Conservation (phyloP, 1,139 yeast genomes). For the Taphrina populina region DNA sequence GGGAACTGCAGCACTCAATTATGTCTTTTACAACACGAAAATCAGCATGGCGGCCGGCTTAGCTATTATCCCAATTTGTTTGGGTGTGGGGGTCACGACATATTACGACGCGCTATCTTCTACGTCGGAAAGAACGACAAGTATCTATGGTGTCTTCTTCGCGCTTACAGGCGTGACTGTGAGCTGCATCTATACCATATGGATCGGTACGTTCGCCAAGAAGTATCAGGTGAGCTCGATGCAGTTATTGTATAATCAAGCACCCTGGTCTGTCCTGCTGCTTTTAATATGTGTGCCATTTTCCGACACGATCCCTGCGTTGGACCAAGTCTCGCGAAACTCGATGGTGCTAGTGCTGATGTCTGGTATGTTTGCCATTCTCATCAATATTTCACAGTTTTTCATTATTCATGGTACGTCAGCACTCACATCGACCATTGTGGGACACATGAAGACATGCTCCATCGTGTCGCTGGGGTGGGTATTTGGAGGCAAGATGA, state of each 20-base stretch:
- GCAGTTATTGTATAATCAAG: conserved; percentile 29
- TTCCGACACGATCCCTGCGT: conserved; percentile 25
- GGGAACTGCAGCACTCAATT: conserved; percentile 26
- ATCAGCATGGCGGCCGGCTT: conserved; percentile 15
- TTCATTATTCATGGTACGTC: conserved; percentile 33
- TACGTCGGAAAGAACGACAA: conserved; percentile 20
- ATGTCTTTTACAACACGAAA: conserved; percentile 27
- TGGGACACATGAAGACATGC: conserved; percentile 33
- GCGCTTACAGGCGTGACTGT: conserved; percentile 32
- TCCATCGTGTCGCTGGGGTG: conserved; percentile 34
- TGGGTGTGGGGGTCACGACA: conserved; percentile 29
- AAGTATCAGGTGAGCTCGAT: conserved; percentile 29
- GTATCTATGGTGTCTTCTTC: conserved; percentile 22
- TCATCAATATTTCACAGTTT: conserved; percentile 32
- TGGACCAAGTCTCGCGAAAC: conserved; percentile 14
- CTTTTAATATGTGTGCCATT: conserved; percentile 25
- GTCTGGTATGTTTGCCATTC: conserved; percentile 30
- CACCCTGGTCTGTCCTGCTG: conserved; percentile 28
- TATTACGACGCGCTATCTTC: conserved; percentile 25
- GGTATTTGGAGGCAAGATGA: conserved; percentile 33
- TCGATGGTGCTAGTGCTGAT: conserved; percentile 22
- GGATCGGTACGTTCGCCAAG: conserved; percentile 32
- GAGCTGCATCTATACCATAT: conserved; percentile 29
- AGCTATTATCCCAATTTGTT: conserved; percentile 24
- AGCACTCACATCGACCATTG: conserved; percentile 31